Evolutionary conservation across 2,329 filamentous ascomycete genomes (phyloP), one percentile per base, ranked within the genome.

Genomic region (Rosellinia necatrix): DNA sequence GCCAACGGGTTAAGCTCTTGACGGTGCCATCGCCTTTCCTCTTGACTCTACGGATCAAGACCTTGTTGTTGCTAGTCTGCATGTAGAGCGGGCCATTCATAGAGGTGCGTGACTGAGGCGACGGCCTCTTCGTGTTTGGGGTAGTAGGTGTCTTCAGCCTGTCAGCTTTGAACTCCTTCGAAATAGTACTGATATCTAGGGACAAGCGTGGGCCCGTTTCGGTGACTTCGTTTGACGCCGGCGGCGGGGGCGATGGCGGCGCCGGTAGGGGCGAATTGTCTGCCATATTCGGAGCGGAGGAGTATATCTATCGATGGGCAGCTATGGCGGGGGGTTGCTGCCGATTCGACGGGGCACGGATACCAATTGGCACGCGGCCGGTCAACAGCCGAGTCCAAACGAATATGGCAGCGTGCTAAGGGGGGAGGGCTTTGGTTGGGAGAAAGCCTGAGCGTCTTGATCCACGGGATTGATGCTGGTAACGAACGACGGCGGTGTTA

Each of bases 1-100:
- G 82, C 85, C 88, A 90, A 68, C 81, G 78, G 59, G 84, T 81
- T 41, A 89, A 72, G 58, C 81, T 80, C 68, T 81, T 85, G 65
- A 83, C 75, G 35, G 84, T 77, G 52, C 84, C 79, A 63, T 88
- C 82, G 48, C 85, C 83, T 72, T 85, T 86, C 69, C 78, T 77
- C 75, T 82, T 87, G 60, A 81, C 73, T 62, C 83, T 81, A 64
- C 81, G 78, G 42, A 84, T 77, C 22, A 83, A 74, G 43, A 83
- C 77, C 42, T 78, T 77, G 56, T 80, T 83, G 68, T 76, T 77
- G 64, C 76, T 76, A 24, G 74, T 78, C 68, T 83, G 81, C 77
- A 79, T 81, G 68, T 84, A 85, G 46, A 83, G 72, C n/a, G 81
- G 80, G 3, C 79, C 79, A 64, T 82, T 81, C 77, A 81, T 81